Base-by-base conservation (phyloP, 2,329 filamentous ascomycete genomes). In the Aureobasidium mangrovei region DNA sequence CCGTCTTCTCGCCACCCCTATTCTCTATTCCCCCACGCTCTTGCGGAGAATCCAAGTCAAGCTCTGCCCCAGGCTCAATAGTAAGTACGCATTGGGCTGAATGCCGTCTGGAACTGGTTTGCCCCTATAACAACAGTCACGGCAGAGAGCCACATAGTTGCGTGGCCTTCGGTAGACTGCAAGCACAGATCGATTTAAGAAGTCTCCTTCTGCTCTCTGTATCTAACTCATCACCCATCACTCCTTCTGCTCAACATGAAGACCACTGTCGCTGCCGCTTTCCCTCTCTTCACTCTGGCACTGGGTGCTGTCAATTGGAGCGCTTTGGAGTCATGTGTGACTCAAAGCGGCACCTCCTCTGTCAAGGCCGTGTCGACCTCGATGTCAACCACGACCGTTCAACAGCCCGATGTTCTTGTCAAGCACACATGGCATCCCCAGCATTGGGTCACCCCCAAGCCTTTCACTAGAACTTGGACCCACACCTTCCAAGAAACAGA, bases 301-400 rank as follows among this genome's bases (percentile, higher is more conserved):
- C 40, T 53, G 8, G 49, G 49, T 36, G 39, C 49, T 43, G 31
- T 53, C 32, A 53, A 53, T 32, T 53, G 39, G 39, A 53, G 40
- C 33, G 49, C 49, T 10, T 44, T 53, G 4, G 49, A 53, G n/a
- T 43, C 39, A 36, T 53, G 49, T 31, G 49, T 53, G 31, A 53
- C 49, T 12, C 7, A 38, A 8, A 53, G 49, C 31, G 49, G 39
- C 12, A 43, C 49, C 18, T 9, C 49, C 7, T 44, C 49, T 31
- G 39, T 38, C 27, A 44, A 53, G 9, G 29, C 31, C 24, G 49
- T 53, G 49, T 31, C 40, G 26, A 53, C 49, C 5, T 53, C 49
- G 4, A 7, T 38, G 12, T 44, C 49, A 7, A 53, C 49, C 4
- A 53, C 49, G 1, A 53, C 49, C 2, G 31, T 53, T 24, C 49